Evolutionary conservation across 306 rosid genomes (phyloP).

Genomic region (Clitoria ternatea): DNA sequence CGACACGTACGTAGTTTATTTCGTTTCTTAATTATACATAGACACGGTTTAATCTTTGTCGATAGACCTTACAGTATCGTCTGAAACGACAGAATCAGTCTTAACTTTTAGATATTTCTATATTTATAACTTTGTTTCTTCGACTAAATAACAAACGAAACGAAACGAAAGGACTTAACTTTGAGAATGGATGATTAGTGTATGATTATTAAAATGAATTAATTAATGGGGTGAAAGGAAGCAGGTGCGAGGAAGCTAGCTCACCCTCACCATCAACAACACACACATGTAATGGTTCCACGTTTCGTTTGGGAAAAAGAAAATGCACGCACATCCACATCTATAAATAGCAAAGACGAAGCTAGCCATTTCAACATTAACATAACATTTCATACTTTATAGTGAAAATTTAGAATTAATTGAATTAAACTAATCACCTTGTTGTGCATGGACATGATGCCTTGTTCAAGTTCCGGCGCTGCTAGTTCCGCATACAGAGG

Average conservation of each 20-base stretch:
- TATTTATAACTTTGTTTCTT: too few species aligned
- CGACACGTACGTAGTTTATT: too few species aligned
- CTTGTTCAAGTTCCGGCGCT: conserved; percentile 36
- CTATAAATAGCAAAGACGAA: conserved; percentile 51
- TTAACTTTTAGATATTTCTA: too few species aligned
- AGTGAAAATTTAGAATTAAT: not conserved
- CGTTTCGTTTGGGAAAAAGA: conserved; percentile 14
- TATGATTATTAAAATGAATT: too few species aligned
- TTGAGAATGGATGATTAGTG: too few species aligned
- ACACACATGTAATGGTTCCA: conserved; percentile 1
- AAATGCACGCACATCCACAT: conserved; percentile 6
- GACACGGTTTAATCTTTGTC: too few species aligned
- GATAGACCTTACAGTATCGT: too few species aligned
- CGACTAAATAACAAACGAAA: too few species aligned
- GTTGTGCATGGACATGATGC: conserved; percentile 42
- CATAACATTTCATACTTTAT: not conserved
- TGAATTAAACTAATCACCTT: not conserved
- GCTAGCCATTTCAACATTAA: not conserved
- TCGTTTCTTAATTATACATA: too few species aligned
- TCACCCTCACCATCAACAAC: too few species aligned
- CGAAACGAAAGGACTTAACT: not conserved
- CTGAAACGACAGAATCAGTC: too few species aligned
- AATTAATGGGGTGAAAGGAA: too few species aligned
- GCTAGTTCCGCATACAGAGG: conserved; percentile 71
- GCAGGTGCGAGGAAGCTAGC: conserved; percentile 63